A percentile compares a stretch with the other conserved stretches of the same genome.
Evolutionary conservation across 192 early-diverging fungal species (phyloP).

Genomic region (Martensiomyces pterosporus): DNA sequence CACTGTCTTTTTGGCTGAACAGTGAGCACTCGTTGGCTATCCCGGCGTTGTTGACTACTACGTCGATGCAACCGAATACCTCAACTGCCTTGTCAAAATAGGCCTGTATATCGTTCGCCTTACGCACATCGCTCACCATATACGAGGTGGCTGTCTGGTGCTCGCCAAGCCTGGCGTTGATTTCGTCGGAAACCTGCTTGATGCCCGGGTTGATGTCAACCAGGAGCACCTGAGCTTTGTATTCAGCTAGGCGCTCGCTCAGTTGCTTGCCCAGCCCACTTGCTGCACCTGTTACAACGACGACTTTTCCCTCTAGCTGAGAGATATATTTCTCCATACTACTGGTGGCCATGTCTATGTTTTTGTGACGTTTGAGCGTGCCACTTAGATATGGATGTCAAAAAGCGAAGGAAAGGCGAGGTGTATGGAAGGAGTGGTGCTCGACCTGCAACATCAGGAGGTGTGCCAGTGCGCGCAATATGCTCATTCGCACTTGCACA

Average conservation of each 20-base stretch:
- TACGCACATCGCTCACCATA: slow-evolving; percentile 49
- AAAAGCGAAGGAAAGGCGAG: no score
- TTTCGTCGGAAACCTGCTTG: slow-evolving; percentile 9
- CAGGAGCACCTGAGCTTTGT: slow-evolving; percentile 22
- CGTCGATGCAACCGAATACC: slow-evolving; percentile 55
- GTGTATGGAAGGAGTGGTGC: no score
- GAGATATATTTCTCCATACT: slow-evolving; percentile 19
- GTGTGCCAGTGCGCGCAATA: no score
- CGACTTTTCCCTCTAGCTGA: slow-evolving; percentile 23
- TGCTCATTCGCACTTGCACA: no score
- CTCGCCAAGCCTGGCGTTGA: slow-evolving; percentile 10
- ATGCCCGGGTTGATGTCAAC: slow-evolving; percentile 24
- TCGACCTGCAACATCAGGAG: no score
- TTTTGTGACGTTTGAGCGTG: no score
- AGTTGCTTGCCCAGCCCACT: slow-evolving; percentile 37
- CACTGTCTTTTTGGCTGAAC: slow-evolving; percentile 47
- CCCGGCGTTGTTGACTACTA: slow-evolving; percentile 62
- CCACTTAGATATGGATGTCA: no score
- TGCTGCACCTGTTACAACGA: slow-evolving; percentile 42
- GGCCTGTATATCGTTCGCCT: slow-evolving; percentile 18
- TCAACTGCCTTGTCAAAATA: slow-evolving; percentile 47
- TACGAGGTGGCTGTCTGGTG: slow-evolving; percentile 10
- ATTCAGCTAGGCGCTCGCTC: slow-evolving; percentile 12
- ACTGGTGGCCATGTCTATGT: no score
- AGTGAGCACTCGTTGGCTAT: slow-evolving; percentile 50